A percentile compares a stretch with the other conserved stretches of the same genome.
Conservation (phyloP, 495 filamentous ascomycete genomes). For the Neurospora africana region DNA sequence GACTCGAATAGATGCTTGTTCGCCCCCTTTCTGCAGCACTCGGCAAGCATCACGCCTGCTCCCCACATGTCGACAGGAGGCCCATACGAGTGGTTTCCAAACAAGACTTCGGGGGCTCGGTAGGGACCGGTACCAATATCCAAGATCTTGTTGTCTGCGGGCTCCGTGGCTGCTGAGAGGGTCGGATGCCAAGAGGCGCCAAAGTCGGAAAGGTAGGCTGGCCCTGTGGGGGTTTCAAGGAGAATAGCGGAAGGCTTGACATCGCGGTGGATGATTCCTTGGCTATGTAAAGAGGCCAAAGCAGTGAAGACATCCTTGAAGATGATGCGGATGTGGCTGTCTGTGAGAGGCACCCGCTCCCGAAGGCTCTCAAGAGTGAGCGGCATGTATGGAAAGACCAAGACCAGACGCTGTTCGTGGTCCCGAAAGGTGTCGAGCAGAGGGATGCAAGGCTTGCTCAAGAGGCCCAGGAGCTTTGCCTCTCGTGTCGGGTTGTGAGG, state of each 20-base stretch:
- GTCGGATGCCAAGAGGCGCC: conserved; percentile 74
- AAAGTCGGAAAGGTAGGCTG: conserved; percentile 78
- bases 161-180: conserved; percentile 49
- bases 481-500: conserved; percentile 78
- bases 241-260: conserved; percentile 89
- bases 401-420: conserved; percentile 56
- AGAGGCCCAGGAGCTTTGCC: conserved; percentile 53
- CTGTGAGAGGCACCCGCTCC: conserved; percentile 31
- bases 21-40: conserved; percentile 41
- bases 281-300: conserved; percentile 57
- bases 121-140: conserved; percentile 92
- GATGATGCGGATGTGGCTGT: conserved; percentile 30
- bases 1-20: conserved; percentile 61
- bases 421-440: conserved; percentile 61
- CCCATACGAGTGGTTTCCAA: conserved; percentile 67
- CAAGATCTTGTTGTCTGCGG: conserved; percentile 60
- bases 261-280: conserved; percentile 81
- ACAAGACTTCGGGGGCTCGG: conserved; percentile 80
- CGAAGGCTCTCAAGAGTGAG: conserved; percentile 59
- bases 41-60: conserved; percentile 73
- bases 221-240: conserved; percentile 53
- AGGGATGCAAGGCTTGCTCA: conserved; percentile 44
- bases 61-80: conserved; percentile 78
- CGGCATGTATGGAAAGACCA: conserved; percentile 78
- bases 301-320: conserved; percentile 63